Evolutionary conservation across 768 basidiomycete genomes (phyloP).

Genomic region (Agaricus subrufescens): DNA sequence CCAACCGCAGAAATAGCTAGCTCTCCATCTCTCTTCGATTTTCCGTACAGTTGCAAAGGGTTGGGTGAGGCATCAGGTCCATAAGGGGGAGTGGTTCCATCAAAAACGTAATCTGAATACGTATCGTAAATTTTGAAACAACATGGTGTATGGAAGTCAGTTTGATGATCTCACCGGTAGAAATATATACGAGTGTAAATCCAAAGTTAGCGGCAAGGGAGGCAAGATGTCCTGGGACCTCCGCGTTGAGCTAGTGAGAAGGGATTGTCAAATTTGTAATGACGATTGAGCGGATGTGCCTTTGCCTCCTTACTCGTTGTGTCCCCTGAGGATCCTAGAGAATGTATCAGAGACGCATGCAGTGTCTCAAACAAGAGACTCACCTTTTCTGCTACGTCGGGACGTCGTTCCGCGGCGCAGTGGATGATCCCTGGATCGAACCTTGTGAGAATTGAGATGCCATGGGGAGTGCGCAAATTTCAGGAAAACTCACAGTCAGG

Average conservation of each 20-base stretch:
- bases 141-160: background rate
- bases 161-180: slow-evolving; percentile 56
- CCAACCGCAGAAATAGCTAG: slow-evolving; percentile 59
- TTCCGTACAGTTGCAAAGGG: slow-evolving; percentile 86
- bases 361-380: slow-evolving; percentile 13
- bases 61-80: slow-evolving; percentile 66
- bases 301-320: slow-evolving; percentile 39
- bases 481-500: slow-evolving; percentile 59
- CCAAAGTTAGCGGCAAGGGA: slow-evolving; percentile 52
- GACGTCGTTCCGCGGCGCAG: slow-evolving; percentile 91
- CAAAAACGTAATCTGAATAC: slow-evolving; percentile 85
- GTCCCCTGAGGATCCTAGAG: slow-evolving; percentile 65
- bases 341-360: slow-evolving; percentile 5
- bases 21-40: slow-evolving; percentile 87
- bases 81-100: slow-evolving; percentile 91
- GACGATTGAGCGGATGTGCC: background rate
- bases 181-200: slow-evolving; percentile 85
- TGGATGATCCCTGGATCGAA: slow-evolving; percentile 72
- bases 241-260: slow-evolving; percentile 67
- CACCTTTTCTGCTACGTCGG: slow-evolving; percentile 90
- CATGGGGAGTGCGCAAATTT: background rate
- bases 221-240: slow-evolving; percentile 71
- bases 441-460: background rate
- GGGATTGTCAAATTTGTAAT: background rate
- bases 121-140: too few species aligned